A percentile compares a stretch with the other conserved stretches of the same genome.
These are phyloP conservation scores for Ascoidea rubescens DNA, from an alignment of 805 yeast genomes.

Conservation along the genomic window DNA sequence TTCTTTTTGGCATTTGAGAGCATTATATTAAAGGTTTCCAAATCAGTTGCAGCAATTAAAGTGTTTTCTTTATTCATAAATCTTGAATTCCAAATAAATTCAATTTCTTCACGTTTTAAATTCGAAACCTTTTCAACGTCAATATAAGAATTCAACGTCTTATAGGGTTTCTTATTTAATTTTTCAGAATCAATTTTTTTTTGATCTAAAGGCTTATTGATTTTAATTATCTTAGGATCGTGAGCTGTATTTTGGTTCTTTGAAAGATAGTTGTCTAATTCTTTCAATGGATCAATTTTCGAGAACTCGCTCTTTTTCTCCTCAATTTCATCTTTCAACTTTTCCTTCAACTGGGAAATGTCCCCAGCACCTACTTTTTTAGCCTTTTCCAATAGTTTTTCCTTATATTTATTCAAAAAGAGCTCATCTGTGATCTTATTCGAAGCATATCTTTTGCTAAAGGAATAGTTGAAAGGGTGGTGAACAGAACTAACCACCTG, in stretches of 20 bases:
- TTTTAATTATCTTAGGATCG: conserved; percentile 13
- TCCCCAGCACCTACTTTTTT: conserved; percentile 26
- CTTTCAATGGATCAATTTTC: conserved; percentile 56
- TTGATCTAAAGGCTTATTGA: conserved; percentile 12
- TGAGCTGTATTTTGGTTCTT: conserved; percentile 15
- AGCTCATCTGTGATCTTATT: background rate
- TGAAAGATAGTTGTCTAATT: conserved; percentile 23
- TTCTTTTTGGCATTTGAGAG: conserved; percentile 51
- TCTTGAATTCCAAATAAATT: conserved; percentile 79
- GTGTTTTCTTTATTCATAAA: conserved; percentile 47
- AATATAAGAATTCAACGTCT: conserved; percentile 57
- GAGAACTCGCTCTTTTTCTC: conserved; percentile 39
- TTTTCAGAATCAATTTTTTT: conserved; percentile 13
- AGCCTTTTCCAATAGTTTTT: conserved; percentile 24
- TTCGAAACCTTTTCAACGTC: conserved; percentile 50
- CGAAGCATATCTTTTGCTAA: too few relatives aligned
- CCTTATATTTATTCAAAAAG: conserved; percentile 16
- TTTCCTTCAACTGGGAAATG: conserved; percentile 47
- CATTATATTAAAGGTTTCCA: conserved; percentile 46
- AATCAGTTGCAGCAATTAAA: conserved; percentile 51
- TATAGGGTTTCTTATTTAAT: conserved; percentile 35
- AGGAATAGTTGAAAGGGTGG: too few relatives aligned
- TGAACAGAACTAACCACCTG: too few relatives aligned
- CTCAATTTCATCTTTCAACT: conserved; percentile 47
- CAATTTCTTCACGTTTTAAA: conserved; percentile 51